Base-by-base conservation (phyloP, 305 asterid species). In the Caryopteris hybrid region DNA sequence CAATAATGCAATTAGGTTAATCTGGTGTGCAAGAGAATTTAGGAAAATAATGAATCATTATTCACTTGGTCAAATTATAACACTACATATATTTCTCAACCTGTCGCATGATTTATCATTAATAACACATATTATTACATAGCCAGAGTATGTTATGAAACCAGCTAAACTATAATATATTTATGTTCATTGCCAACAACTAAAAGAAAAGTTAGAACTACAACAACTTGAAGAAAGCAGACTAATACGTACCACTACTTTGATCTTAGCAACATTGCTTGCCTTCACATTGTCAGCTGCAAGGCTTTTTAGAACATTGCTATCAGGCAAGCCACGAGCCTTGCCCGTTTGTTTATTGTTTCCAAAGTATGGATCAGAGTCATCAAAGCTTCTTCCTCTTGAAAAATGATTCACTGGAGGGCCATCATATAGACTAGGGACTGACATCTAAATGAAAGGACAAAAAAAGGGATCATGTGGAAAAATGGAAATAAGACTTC, bases 231-330 rank as follows among this genome's bases (percentile, higher is more conserved):
- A 47, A 46, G n/a, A 70, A 11, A 25, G 31, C 31, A 25, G 72
- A 73, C 64, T 46, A 25, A 66, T 41, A 70, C 95, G 59, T 76
- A 93, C 99, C 96, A 95, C 99, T 22, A 95, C 99, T 91, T 95
- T 95, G 70, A 95, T 95, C 82, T 95, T 95, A 55, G 98, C 99
- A 62, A 91, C 97, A 69, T 83, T 95, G 81, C 92, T 88, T 59
- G 96, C 84, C 79, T 86, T 91, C 80, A 85, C 96, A 69, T 89
- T 91, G 69, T 95, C 99, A 62, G 88, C 85, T 39, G 91, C 79
- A 66, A 88, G 74, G 78, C 85, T 86, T 80, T 84, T 91, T 67
- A 81, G 61, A 70, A 77, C 88, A 59, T 74, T 87, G 70, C 74
- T 88, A 73, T 91, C 99, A 56, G 88, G 84, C 68, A 88, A 72